Evolutionary conservation across 2,329 filamentous ascomycete species (phyloP).

Genomic region (Talaromyces pinophilus): DNA sequence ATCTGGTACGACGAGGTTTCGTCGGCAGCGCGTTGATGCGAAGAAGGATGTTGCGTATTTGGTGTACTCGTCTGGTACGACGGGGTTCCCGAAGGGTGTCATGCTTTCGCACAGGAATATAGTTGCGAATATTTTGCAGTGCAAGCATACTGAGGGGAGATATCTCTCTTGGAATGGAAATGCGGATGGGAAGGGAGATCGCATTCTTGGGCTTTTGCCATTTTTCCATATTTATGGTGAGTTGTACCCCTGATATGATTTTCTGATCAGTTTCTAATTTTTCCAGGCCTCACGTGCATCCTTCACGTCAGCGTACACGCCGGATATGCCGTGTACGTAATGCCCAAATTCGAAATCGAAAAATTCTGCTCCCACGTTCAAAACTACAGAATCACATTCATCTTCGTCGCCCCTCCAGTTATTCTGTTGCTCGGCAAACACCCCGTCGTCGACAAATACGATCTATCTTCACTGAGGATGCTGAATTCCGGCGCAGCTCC

Average conservation of each 20-base stretch:
- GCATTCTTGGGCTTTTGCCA: constrained; percentile 75
- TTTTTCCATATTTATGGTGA: constrained; percentile 89
- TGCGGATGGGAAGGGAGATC: constrained; percentile 65
- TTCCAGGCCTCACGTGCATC: constrained; percentile 66
- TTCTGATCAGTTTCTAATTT: constrained; percentile 18
- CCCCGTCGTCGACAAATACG: constrained; percentile 74
- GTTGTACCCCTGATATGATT: constrained; percentile 29
- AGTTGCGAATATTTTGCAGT: constrained; percentile 69
- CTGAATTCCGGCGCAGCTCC: constrained; percentile 87
- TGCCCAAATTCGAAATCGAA: constrained; percentile 80
- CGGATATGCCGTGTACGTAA: constrained; percentile 68
- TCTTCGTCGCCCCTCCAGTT: constrained; percentile 82
- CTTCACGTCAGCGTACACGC: constrained; percentile 67
- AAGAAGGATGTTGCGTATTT: constrained; percentile 77
- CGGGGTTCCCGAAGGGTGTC: constrained; percentile 87
- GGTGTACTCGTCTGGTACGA: constrained; percentile 88
- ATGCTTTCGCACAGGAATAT: constrained; percentile 83
- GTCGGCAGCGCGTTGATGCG: constrained; percentile 64
- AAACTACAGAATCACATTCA: constrained; percentile 71
- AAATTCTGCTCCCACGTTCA: constrained; percentile 76
- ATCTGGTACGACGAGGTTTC: constrained; percentile 59
- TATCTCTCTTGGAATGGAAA: constrained; percentile 61
- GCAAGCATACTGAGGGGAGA: constrained; percentile 54
- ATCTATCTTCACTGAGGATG: constrained; percentile 76
- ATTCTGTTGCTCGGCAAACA: constrained; percentile 78